Base-by-base conservation (phyloP, 768 basidiomycete genomes). In the Suillus luteus region DNA sequence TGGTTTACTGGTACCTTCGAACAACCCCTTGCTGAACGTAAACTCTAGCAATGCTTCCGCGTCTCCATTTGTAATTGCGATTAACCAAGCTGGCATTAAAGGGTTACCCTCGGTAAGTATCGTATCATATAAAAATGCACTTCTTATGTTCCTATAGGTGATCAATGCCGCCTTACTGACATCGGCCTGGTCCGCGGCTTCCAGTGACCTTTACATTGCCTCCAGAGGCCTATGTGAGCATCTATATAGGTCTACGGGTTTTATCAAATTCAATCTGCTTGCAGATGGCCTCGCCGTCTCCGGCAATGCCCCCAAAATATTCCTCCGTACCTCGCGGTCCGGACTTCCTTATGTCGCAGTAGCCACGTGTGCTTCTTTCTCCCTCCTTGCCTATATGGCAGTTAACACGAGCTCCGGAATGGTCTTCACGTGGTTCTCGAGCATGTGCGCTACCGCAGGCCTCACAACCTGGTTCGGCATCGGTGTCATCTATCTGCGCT, bases 61-160 rank as follows among this genome's bases (percentile, higher is more conserved):
- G 5, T 81, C 82, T 55, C 81, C 86, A 3, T 87, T 86, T 71
- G 86, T 87, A 64, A 85, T 88, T 54, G 87, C 85, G 8, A 82
- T 82, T 64, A 71, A 73, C n/a, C 67, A 70, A 31, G 84, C 86
- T 6, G 88, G 86, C 9, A 87, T 89, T 76, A 85, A 80, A 59
- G 80, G 75, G n/a, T 74, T 87, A 0, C 86, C 87, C 4, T 79
- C 79, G 46, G 82, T 79, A 64, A 22, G 78, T 24, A 12, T 41
- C 59, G 11, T 9, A 33, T 19, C 19, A 27, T n/a, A 58, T 12
- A 40, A 51, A 33, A n/a, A 27, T 43, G 5, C 33, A 57, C 6
- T 62, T 46, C 19, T 37, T 31, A 0, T 11, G 10, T 1, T 15
- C 33, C 52, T 63, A n/a, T 24, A 74, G 73, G 69, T 75, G 6